Percentiles rank a stretch among this genome's conserved stretches.
Evolutionary conservation across 345 rosid species (phyloP).

Genomic region (Barbarea vulgaris): DNA sequence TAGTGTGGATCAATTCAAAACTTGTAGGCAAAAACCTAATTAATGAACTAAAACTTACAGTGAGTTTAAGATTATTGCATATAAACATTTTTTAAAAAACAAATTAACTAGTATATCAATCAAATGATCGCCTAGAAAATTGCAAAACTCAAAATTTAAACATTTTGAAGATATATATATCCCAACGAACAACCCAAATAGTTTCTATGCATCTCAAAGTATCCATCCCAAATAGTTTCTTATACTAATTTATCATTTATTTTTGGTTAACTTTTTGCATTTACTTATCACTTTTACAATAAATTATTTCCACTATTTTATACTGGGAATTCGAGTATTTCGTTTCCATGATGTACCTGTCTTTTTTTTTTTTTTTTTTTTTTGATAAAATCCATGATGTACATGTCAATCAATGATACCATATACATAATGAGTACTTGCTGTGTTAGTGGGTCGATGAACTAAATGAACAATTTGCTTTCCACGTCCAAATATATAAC

Average conservation of each 20-base stretch:
- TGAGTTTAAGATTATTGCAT: background rate
- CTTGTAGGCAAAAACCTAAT: background rate
- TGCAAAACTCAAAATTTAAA: background rate
- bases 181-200: background rate
- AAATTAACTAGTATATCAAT: background rate
- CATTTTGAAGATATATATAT: too few relatives aligned
- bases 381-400: too few relatives aligned
- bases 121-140: background rate
- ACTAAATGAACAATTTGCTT: conserved; percentile 15
- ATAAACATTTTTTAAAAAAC: background rate
- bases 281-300: background rate
- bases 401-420: background rate
- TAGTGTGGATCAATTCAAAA: background rate
- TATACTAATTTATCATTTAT: background rate
- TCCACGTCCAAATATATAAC: background rate
- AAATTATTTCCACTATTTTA: background rate
- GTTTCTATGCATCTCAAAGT: background rate
- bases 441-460: conserved; percentile 9
- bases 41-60: background rate
- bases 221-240: background rate
- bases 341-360: background rate
- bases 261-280: background rate
- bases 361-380: too few relatives aligned
- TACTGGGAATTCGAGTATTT: background rate
- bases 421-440: conserved; percentile 7